Percentiles rank a stretch among this genome's conserved stretches.
Evolutionary conservation across 2,329 filamentous ascomycete genomes (phyloP).

Genomic region (Myriosclerotinia scirpicola): DNA sequence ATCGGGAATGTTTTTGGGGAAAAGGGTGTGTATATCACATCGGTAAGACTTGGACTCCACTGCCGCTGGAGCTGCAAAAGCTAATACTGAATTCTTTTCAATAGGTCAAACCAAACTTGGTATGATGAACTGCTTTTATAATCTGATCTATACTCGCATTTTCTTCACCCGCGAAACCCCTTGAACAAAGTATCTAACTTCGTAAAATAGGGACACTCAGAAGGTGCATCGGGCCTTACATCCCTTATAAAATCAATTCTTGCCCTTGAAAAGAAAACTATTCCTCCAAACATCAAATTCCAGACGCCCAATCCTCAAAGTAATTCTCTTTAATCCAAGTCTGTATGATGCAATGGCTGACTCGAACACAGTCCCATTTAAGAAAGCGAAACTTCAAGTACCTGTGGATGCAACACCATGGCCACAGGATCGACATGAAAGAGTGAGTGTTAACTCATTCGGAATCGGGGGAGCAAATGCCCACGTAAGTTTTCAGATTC

Average conservation of each 20-base stretch:
- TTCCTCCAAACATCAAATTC: conserved; percentile 44
- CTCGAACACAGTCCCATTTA: background rate
- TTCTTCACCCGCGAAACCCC: too few species aligned
- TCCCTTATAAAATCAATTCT: conserved; percentile 44
- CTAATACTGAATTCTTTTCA: background rate
- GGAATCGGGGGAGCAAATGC: conserved; percentile 38
- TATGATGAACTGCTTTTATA: background rate
- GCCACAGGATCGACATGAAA: conserved; percentile 43
- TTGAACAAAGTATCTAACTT: too few species aligned
- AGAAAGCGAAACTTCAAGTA: background rate
- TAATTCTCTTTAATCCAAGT: background rate
- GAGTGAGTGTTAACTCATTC: conserved; percentile 44
- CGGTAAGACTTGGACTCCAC: background rate
- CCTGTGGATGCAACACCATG: conserved; percentile 19
- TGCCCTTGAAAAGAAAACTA: conserved; percentile 44
- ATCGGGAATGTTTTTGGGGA: conserved; percentile 19
- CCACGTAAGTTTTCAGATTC: conserved; percentile 34
- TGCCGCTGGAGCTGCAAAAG: background rate
- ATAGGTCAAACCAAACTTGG: conserved; percentile 42
- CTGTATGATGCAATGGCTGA: background rate
- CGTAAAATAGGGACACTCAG: conserved; percentile 33
- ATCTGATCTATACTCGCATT: too few species aligned
- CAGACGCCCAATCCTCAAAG: conserved; percentile 41
- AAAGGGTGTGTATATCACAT: conserved; percentile 28
- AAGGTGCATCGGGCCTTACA: conserved; percentile 42